Evolutionary conservation across 2,329 filamentous ascomycete species (phyloP), one percentile per base, ranked within the genome.

Genomic region (Lasiodiplodia hormozganensis): DNA sequence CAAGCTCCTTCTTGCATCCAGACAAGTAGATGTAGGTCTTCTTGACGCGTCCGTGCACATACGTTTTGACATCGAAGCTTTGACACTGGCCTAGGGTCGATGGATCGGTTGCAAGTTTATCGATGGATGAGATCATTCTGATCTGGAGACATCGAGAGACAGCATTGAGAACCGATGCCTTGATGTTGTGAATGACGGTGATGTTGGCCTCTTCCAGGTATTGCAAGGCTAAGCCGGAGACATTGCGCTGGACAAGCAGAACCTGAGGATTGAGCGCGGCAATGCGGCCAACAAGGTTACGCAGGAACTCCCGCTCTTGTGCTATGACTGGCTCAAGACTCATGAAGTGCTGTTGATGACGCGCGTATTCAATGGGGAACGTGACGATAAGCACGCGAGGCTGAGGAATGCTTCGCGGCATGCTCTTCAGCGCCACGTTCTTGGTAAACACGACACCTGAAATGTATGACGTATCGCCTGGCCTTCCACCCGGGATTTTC

Each of bases 371-470:
- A 69, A 99, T 93, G 0, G 96, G 90, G 76, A 99, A 99, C 0
- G 94, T 95, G 68, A 99, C 90, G 71, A 99, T 93, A 60, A 97
- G 86, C 70, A 99, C 96, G 38, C 93, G 90, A 3, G 96, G 96
- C 67, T 92, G 90, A 14, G 86, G 80, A 70, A 98, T 96, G 71
- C 89, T 92, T 68, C 96, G 88, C 21, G 92, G 90, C 96, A 99
- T 99, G 79, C 92, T 97, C 78, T 99, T 99, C 65, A 98, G 83
- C 0, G 96, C 96, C 62, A 99, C 83, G 71, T 99, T 99, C 78
- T 99, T 99, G 14, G 94, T 96, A 78, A 99, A 99, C 1, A 99
- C 94, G 10, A 99, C 90, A 0, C 96, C 96, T 11, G 96, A 97
- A 18, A 98, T 91, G 78, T 99, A 99, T n/a, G 91, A 90, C 7